A percentile compares a stretch with the other conserved stretches of the same genome.
phyloP scores from a whole-genome alignment of 495 filamentous ascomycete genomes.

The Podospora tetraspora region DNA sequence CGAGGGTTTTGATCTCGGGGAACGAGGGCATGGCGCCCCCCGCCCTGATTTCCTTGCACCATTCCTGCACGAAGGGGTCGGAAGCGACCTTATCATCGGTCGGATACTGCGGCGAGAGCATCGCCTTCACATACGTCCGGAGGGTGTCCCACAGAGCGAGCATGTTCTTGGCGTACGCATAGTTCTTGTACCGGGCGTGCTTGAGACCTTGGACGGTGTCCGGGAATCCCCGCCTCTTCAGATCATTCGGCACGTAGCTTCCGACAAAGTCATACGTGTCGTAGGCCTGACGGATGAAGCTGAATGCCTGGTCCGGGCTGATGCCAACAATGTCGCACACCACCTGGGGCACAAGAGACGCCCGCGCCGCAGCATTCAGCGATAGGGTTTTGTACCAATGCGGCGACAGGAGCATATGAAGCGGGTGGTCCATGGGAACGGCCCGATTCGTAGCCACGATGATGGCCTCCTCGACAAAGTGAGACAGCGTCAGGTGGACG shows the following conservation, averaged over 20 bases:
- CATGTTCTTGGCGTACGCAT: constrained; percentile 43
- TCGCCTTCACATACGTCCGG: constrained; percentile 31
- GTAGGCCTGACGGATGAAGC: constrained; percentile 33
- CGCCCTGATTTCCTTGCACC: constrained; percentile 35
- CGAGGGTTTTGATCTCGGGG: constrained; percentile 69
- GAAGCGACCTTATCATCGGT: constrained; percentile 24
- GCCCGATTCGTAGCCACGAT: constrained; percentile 43
- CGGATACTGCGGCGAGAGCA: constrained; percentile 24
- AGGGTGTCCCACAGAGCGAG: constrained; percentile 37
- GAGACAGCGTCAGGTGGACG: constrained; percentile 43
- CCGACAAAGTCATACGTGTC: constrained; percentile 38
- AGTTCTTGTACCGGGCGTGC: constrained; percentile 41
- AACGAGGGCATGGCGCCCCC: constrained; percentile 41
- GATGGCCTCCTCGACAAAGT: constrained; percentile 45
- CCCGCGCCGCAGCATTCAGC: constrained; percentile 45
- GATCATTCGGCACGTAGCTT: constrained; percentile 44
- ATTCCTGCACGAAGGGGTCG: constrained; percentile 32
- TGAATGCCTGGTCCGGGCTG: constrained; percentile 24
- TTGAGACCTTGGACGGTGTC: constrained; percentile 30
- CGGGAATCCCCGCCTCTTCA: constrained; percentile 40
- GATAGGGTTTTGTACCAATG: constrained; percentile 49
- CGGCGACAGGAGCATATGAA: constrained; percentile 39
- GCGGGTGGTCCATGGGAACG: constrained; percentile 35
- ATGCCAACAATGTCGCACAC: constrained; percentile 37
- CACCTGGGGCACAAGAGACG: constrained; percentile 40